A percentile compares a stretch with the other conserved stretches of the same genome.
These are phyloP conservation scores for Argentina anserina DNA, from an alignment of 306 rosid species.

Conservation along the genomic window DNA sequence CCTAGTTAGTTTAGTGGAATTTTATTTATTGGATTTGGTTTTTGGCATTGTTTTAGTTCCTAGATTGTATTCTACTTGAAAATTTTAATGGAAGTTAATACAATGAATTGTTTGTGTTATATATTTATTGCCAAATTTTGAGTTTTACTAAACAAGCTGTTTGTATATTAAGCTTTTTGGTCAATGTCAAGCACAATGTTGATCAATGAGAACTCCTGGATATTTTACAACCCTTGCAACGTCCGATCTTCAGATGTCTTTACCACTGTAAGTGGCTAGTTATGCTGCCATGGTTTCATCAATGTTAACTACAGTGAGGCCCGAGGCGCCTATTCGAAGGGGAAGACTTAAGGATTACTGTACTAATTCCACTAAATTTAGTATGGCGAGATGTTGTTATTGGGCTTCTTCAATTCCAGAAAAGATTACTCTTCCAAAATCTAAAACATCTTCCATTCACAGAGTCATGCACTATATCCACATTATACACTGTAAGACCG, in stretches of 20 bases:
- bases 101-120: background rate
- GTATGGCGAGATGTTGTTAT: background rate
- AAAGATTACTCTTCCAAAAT: background rate
- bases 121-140: background rate
- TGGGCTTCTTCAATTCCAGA: background rate
- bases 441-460: background rate
- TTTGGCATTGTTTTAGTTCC: constrained; percentile 17
- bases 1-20: constrained; percentile 16
- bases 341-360: background rate
- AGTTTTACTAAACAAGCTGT: background rate
- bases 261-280: background rate
- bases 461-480: constrained; percentile 3
- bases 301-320: constrained; percentile 12
- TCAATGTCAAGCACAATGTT: background rate
- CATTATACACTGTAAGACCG: background rate
- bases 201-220: constrained; percentile 4
- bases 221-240: background rate
- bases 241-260: background rate
- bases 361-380: background rate
- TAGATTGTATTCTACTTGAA: constrained; percentile 6
- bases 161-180: background rate
- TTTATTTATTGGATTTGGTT: constrained; percentile 26
- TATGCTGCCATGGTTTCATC: background rate
- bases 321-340: background rate
- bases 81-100: constrained; percentile 18